Evolutionary conservation across 164 flowering plant species (phyloP), one percentile per base, ranked within the genome.

Genomic region (Liriodendron chinense): DNA sequence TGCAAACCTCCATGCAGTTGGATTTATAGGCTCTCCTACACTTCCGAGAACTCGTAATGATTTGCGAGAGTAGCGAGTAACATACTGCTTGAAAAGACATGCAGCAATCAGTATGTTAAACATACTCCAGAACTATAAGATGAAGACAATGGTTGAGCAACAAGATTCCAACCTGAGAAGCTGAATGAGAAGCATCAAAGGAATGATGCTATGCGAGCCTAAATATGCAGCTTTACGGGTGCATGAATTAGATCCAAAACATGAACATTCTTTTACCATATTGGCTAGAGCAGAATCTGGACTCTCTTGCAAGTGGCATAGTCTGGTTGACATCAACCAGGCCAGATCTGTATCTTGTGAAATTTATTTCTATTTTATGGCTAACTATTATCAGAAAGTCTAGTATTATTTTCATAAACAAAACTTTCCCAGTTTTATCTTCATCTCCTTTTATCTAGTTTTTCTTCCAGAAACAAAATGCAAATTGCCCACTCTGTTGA

Each of bases 11-110:
- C 98, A 96, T 77, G 99, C 98, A 78, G 93, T 93, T 75, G 99
- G 99, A 85, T 96, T 96, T 71, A 96, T 96, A 20, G 99, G 99
- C 88, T 96, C 99, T 16, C 99, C 98, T 14, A 92, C 99, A 82
- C 98, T 94, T 81, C 97, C 99, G 75, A 96, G 94, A 61, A 96
- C 90, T 74, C 99, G 87, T 72, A 96, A 83, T 21, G 98, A 96
- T 82, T 91, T 93, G 66, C 99, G 94, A 1, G 98, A 91, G 78
- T 87, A 87, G 49, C 91, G 87, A 14, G 85, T 91, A 63, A 96
- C 98, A 87, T 80, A 80, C 99, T 96, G 92, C 87, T 83, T 56
- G 62, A n/a, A 81, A 4, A 63, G 62, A n/a, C 9, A 22, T 50
- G 25, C 26, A 72, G 25, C 26, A 72, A 48, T 47, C 20, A 43